Evolutionary conservation across 164 flowering plant genomes (phyloP), one percentile per base, ranked within the genome.

Genomic region (Euptelea pleiosperma): DNA sequence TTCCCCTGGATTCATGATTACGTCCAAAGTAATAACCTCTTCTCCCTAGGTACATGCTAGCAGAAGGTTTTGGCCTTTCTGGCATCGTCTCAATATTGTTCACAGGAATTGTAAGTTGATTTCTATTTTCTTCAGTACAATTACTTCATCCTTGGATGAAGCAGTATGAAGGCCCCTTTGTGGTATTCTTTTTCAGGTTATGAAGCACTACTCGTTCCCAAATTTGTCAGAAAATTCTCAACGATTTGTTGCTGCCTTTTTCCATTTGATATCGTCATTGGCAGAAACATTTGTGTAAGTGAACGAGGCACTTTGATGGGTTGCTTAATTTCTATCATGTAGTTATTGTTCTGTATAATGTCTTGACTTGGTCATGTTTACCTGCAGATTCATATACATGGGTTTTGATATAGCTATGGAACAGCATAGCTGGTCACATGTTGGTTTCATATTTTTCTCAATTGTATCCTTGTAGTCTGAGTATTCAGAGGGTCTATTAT

Each of bases 321-420:
- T 55, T 22, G 9, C 39, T 31, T 26, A 26, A 7, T 72, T 57
- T 16, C 15, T 57, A 15, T 42, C 39, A 33, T n/a, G 33, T 24
- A 4, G 6, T 63, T 60, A 24, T 52, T 8, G 34, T 26, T 58
- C 28, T 9, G 8, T 29, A 14, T 31, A 5, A 34, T n/a, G 41
- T 47, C 24, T 50, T 63, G 58, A 63, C 35, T 31, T 62, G 25
- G 42, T 57, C 15, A 12, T 61, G 9, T 69, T 66, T 36, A 29
- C 35, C 35, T 73, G 76, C 86, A 94, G 99, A 55, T 94, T 94
- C 59, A 94, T 94, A 69, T 94, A 94, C 79, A 94, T 94, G 99
- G 99, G 99, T 42, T 87, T 94, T 73, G 97, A 91, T 77, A 94
- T 94, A 73, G 97, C 89, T 58, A 94, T 94, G 96, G 99, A 94